These are phyloP conservation scores for Dactylellina cionopaga DNA, from an alignment of 2,329 filamentous ascomycete species.

Conservation along the genomic window DNA sequence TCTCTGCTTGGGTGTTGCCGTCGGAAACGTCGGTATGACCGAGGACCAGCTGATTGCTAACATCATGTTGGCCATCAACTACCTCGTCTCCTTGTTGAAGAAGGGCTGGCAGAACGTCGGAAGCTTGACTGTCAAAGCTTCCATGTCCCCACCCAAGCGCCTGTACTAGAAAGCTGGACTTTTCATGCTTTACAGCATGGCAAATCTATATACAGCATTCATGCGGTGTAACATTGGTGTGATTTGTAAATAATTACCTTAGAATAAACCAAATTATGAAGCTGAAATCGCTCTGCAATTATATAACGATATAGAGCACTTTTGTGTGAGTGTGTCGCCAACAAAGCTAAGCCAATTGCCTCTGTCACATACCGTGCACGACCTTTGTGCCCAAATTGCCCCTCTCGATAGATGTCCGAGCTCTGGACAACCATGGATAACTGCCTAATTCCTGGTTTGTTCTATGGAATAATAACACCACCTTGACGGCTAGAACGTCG, in stretches of 20 bases:
- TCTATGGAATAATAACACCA: no score
- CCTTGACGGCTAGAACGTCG: no score
- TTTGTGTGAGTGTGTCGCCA: no score
- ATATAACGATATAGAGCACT: no score
- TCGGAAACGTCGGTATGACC: conserved; percentile 98
- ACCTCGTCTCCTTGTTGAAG: conserved; percentile 98
- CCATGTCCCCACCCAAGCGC: conserved; percentile 98
- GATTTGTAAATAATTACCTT: neutral
- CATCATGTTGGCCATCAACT: conserved; percentile 99
- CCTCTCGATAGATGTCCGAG: no score
- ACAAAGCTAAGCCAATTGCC: no score
- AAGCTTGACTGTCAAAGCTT: conserved; percentile 99
- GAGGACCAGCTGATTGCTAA: conserved; percentile 96
- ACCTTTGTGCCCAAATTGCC: no score
- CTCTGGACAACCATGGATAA: no score
- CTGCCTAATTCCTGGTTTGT: no score
- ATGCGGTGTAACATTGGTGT: neutral
- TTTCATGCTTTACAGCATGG: neutral
- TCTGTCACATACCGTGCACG: no score
- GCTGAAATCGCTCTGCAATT: no score
- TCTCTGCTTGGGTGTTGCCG: conserved; percentile 98
- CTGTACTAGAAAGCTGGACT: conserved; percentile 77
- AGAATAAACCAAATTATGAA: no score
- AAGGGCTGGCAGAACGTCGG: conserved; percentile 99
- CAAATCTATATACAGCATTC: conserved; percentile 13